Percentiles rank a stretch among this genome's conserved stretches.
Conservation (phyloP, 352 stramenopile species). For the Peronospora farinosa region DNA sequence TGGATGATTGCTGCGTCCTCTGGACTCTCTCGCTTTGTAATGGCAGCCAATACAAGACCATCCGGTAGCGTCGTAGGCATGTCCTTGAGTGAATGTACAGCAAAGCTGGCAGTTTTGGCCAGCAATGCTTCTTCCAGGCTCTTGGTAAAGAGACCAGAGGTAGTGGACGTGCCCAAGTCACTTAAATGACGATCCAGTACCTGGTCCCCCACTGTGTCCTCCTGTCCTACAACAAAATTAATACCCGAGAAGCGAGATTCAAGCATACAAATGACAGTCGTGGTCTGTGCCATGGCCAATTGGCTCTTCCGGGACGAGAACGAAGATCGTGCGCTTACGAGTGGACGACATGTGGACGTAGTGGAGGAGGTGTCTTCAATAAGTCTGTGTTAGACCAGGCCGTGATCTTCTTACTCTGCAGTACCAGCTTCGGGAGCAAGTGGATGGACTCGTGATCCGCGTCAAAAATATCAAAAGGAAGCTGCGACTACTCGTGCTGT, state of each 20-base stretch:
- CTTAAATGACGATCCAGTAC: constrained; percentile 73
- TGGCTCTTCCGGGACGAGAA: constrained; percentile 85
- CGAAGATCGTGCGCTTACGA: constrained; percentile 54
- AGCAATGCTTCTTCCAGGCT: constrained; percentile 80
- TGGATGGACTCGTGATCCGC: too few relatives aligned
- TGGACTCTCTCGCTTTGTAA: constrained; percentile 78
- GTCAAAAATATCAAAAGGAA: too few relatives aligned
- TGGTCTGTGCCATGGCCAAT: constrained; percentile 84
- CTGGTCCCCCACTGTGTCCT: constrained; percentile 81
- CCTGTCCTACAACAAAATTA: constrained; percentile 67
- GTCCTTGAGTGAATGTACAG: constrained; percentile 87
- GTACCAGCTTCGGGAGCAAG: too few relatives aligned
- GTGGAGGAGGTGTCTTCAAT: too few relatives aligned
- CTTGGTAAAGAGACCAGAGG: constrained; percentile 84
- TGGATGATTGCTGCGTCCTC: constrained; percentile 80
- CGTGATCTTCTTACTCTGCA: too few relatives aligned
- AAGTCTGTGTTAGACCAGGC: too few relatives aligned
- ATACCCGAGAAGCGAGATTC: constrained; percentile 54
- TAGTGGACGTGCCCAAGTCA: constrained; percentile 59
- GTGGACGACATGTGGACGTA: constrained; percentile 3
- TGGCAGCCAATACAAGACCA: constrained; percentile 72
- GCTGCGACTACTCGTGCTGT: too few relatives aligned
- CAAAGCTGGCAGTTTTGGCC: constrained; percentile 58
- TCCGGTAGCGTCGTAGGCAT: constrained; percentile 80
- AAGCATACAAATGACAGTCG: constrained; percentile 80